Evolutionary conservation across 2,329 filamentous ascomycete genomes (phyloP).

Genomic region (Colletotrichum sp.): DNA sequence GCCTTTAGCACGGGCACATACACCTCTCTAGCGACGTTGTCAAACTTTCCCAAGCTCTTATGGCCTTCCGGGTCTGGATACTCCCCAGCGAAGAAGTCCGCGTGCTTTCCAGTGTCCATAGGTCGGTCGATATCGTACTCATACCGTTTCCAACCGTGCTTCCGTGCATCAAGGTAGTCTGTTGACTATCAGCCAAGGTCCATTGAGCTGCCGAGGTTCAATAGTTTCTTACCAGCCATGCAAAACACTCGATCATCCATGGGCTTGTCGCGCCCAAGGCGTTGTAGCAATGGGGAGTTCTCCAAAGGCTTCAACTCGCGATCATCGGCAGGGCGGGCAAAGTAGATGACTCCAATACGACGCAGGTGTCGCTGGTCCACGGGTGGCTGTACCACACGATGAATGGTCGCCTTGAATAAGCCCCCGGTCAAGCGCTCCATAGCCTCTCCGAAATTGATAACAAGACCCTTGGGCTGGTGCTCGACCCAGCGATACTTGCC

Average conservation of each 20-base stretch:
- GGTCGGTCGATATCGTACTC: conserved; percentile 29
- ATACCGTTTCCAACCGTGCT: conserved; percentile 31
- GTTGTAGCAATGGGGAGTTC: conserved; percentile 36
- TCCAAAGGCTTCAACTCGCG: conserved; percentile 37
- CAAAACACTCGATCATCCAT: background rate
- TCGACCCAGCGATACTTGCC: conserved; percentile 29
- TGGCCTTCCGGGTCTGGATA: background rate
- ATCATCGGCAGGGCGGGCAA: conserved; percentile 33
- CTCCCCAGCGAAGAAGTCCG: background rate
- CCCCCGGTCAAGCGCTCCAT: conserved; percentile 32
- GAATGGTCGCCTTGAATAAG: conserved; percentile 33
- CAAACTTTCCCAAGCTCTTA: background rate
- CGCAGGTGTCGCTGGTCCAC: conserved; percentile 38
- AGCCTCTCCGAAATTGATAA: conserved; percentile 41
- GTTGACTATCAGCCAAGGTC: conserved; percentile 17
- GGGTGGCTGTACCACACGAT: conserved; percentile 32
- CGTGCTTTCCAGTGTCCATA: background rate
- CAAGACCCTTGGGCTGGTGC: conserved; percentile 31
- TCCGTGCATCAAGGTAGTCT: conserved; percentile 30
- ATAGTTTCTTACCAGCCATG: background rate
- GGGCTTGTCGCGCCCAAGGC: conserved; percentile 26
- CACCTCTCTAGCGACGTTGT: background rate
- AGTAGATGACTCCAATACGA: conserved; percentile 43
- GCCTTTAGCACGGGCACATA: background rate
- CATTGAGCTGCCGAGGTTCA: background rate